A percentile compares a stretch with the other conserved stretches of the same genome.
These are phyloP conservation scores for Eutypella sp. DNA, from an alignment of 2,329 filamentous ascomycete genomes.

Conservation along the genomic window DNA sequence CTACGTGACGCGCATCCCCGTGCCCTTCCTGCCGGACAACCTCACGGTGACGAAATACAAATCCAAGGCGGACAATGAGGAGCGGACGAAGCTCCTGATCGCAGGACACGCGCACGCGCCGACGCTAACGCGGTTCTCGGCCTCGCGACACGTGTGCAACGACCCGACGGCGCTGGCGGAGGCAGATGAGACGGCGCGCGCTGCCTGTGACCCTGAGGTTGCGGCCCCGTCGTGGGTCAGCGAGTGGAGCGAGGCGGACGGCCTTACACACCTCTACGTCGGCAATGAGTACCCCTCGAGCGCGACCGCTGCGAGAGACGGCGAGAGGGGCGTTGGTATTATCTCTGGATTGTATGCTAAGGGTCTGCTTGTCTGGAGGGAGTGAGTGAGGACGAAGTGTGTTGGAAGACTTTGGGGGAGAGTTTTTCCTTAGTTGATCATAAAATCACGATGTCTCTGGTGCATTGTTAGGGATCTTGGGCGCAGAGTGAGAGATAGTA, in stretches of 20 bases:
- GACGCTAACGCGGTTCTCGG: constrained; percentile 25
- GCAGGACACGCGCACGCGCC: constrained; percentile 35
- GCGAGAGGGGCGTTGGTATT: constrained; percentile 23
- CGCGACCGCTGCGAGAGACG: constrained; percentile 23
- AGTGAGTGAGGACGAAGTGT: constrained; percentile 2
- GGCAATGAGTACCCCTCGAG: constrained; percentile 28
- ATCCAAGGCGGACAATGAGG: constrained; percentile 4
- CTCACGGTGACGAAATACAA: constrained; percentile 25
- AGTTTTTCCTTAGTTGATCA: no score
- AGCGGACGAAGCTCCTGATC: constrained; percentile 26
- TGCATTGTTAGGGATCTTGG: no score
- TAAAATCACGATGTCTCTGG: no score
- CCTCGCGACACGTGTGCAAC: constrained; percentile 31
- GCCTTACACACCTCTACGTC: constrained; percentile 25
- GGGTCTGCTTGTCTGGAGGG: constrained; percentile 19
- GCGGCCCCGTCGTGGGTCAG: constrained; percentile 19
- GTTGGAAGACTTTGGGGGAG: neutral
- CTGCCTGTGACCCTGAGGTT: constrained; percentile 13
- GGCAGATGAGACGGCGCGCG: constrained; percentile 15
- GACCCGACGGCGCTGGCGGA: constrained; percentile 15
- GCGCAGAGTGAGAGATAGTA: no score
- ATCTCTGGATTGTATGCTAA: constrained; percentile 30
- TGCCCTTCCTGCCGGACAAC: constrained; percentile 38
- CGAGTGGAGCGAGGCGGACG: constrained; percentile 28
- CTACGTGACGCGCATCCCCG: constrained; percentile 8